These are phyloP conservation scores for Xylariaceae sp. DNA, from an alignment of 2,329 filamentous ascomycete genomes.

Conservation along the genomic window DNA sequence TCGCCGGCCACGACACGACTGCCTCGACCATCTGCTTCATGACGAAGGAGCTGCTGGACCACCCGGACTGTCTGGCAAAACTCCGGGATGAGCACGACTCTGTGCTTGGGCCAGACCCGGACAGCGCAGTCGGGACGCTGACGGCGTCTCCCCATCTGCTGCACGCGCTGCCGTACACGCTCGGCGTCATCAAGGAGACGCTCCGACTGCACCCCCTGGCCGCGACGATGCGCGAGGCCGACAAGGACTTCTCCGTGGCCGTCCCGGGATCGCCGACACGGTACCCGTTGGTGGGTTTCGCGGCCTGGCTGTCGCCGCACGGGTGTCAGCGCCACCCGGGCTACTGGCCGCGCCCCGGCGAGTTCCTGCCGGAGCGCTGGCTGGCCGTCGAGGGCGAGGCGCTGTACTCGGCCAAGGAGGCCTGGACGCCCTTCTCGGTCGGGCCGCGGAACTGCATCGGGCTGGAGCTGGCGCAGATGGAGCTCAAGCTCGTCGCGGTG, in stretches of 20 bases:
- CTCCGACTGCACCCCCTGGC: conserved; percentile 25
- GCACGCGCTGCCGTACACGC: conserved; percentile 28
- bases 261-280: conserved; percentile 13
- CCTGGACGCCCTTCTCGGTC: conserved; percentile 46
- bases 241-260: conserved; percentile 15
- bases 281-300: conserved; percentile 22
- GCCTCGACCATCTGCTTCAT: conserved; percentile 28
- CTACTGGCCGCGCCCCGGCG: conserved; percentile 24
- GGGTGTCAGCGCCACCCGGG: conserved; percentile 18
- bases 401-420: conserved; percentile 26
- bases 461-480: conserved; percentile 46
- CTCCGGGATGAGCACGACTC: conserved; percentile 30
- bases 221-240: conserved; percentile 15
- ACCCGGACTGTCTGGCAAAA: conserved; percentile 23
- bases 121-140: conserved; percentile 12
- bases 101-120: conserved; percentile 23
- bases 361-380: conserved; percentile 30
- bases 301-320: conserved; percentile 17
- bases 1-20: conserved; percentile 32
- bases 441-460: conserved; percentile 50
- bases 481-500: conserved; percentile 42
- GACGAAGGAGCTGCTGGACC: conserved; percentile 21
- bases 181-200: conserved; percentile 30
- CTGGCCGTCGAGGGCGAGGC: conserved; percentile 18
- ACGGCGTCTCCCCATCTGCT: conserved; percentile 20